Evolutionary conservation across 805 yeast species (phyloP), one percentile per base, ranked within the genome.

Genomic region (Kodamaea neixiangensis): DNA sequence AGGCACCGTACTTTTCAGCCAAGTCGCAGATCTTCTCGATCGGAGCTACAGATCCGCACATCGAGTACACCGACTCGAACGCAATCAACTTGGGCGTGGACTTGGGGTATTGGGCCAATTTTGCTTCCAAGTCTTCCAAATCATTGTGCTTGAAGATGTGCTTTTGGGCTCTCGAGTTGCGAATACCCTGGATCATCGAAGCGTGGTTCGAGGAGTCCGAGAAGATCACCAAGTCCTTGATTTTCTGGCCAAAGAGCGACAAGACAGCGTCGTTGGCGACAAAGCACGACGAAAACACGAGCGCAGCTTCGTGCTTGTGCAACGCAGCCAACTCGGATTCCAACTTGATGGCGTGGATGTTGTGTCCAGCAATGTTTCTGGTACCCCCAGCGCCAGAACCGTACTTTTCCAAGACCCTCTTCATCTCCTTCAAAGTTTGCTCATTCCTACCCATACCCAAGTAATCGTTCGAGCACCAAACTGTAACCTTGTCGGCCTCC

Each of bases 311-410:
- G 67, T 92, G 96, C 68, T 89, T 87, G 73, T 94, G 98, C 60
- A 94, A 80, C 39, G 90, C 84, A 17, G 99, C 98, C 46, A 90
- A 65, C 62, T 89, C 92, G 18, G 87, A 75, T 71, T 94, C 99
- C 64, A 94, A 80, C 58, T 78, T 79, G 64, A 94, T 83, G n/a
- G 98, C 96, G 61, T 87, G 93, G 52, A 75, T 70, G 70, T 94
- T 94, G 70, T 94, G 99, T 55, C 99, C 99, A 1, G 99, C 99
- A 68, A 94, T 94, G 73, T 94, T 94, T 65, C 99, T 82, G 45
- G 99, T 94, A 60, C 99, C 99, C 65, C 99, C 99, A 7, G 99
- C 97, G 61, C 99, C 99, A 3, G 97, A 87, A 62, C 99, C 99
- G 67, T 94, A 94, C 73, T 81, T 83, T 61, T 87, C 87, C 68